Base-by-base conservation (phyloP, 306 rosid species). In the Fagus crenata region DNA sequence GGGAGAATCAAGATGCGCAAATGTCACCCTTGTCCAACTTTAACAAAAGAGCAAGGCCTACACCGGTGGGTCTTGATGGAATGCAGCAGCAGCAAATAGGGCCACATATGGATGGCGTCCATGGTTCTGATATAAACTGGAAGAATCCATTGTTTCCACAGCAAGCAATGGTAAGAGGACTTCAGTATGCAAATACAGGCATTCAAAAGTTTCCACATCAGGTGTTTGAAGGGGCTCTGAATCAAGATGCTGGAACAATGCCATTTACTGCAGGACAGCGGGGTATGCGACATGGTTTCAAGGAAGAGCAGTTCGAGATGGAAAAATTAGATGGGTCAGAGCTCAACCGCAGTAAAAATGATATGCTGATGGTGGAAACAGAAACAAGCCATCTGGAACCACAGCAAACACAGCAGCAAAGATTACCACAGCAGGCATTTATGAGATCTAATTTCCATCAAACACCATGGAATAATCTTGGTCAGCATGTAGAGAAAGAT, bases 1-100 rank as follows among this genome's bases (percentile, higher is more conserved):
- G 99, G 81, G 99, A 92, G 77, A 86, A 76, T 85, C 93, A 83
- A 64, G 96, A 96, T 28, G 97, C 92, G 54, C 98, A 81, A 81
- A 83, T 86, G 81, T 87, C 96, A 67, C 89, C 96, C 46, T 80
- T 92, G 80, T 79, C 93, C 72, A 84, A 37, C 78, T 74, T 85
- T 74, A 85, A 85, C 67, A 96, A 91, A 89, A 92, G 93, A 85
- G 74, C 68, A 71, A 92, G 94, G 86, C 49, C 90, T 56, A 46
- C 89, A 55, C 77, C 87, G 12, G 74, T 84, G 12, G 87, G 87
- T 78, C 81, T 89, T 39, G 99, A 91, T 64, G 88, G 88, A 84
- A 76, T 86, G 85, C 97, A 86, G 80, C 95, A 77, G 75, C 90
- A 80, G 81, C 96, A 83, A 75, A 64, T 87, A 28, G 91, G 87